Evolutionary conservation across 768 basidiomycete genomes (phyloP), one percentile per base, ranked within the genome.

Genomic region (Trametes cinnabarina): DNA sequence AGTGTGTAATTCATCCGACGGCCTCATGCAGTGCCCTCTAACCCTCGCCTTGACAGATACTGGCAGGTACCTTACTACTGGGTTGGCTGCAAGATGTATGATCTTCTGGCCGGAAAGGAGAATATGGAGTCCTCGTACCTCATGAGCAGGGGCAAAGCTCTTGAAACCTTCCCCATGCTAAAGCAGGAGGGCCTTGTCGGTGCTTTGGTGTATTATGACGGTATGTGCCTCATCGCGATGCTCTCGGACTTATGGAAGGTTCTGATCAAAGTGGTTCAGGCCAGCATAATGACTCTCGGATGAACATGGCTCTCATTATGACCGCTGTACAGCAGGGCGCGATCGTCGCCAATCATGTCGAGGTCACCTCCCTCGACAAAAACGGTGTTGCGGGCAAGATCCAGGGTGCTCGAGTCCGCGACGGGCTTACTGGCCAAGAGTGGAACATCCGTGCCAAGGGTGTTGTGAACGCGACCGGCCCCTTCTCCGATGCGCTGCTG

Each of bases 51-150:
- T 26, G 28, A 8, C 51, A 90, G 88, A 60, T 95, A 93, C 72
- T 98, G 95, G 94, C 94, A 98, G 68, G 81, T 98, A 14, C 96
- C 96, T 0, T 99, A 98, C 74, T 98, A 97, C 73, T 94, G 84
- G 77, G 86, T 85, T 2, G 96, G 96, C 3, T 94, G 91, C 77
- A 98, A 98, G 76, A 76, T 98, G 78, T 99, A 99, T 75, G 96
- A 99, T 69, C 39, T 97, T 30, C 78, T 99, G 19, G 96, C 96
- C 8, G 96, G 96, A 0, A 89, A 90, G 71, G 92, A 97, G 72
- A 98, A 98, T 71, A 97, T 97, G 93, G 93, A 94, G 73, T 80
- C 83, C 1, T 93, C 93, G 7, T 98, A 98, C 73, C 78, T 97
- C 63, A 95, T 99, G 92, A 90, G 87, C 68, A 93, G 89, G 68